Percentiles rank a stretch among this genome's conserved stretches.
These are phyloP conservation scores for Pseudogymnoascus sp. DNA, from an alignment of 2,329 filamentous ascomycete genomes.

Conservation along the genomic window DNA sequence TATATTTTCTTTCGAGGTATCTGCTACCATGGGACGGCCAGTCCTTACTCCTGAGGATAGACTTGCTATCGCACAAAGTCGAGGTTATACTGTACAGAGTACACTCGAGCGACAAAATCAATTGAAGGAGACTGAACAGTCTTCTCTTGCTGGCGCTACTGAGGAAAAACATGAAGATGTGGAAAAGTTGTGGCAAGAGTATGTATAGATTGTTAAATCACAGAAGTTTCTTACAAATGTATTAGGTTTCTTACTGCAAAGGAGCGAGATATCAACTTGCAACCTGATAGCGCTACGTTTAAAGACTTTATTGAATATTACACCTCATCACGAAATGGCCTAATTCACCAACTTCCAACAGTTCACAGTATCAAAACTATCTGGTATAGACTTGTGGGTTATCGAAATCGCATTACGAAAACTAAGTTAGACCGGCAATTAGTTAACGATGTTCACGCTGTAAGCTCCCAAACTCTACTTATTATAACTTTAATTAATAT, in stretches of 20 bases:
- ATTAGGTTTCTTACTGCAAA: not conserved
- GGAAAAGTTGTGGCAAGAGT: not conserved
- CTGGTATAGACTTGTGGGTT: not conserved
- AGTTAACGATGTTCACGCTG: not conserved
- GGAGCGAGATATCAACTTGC: not conserved
- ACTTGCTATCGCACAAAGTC: not conserved
- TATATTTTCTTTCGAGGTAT: not conserved
- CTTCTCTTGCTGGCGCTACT: conserved; percentile 7
- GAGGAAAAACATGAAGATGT: not conserved
- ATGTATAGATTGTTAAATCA: not conserved
- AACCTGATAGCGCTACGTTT: not conserved
- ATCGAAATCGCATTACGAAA: not conserved
- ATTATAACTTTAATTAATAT: not conserved
- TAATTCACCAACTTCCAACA: not conserved
- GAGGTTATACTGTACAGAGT: not conserved
- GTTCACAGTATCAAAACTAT: not conserved
- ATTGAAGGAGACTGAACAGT: not conserved
- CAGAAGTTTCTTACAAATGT: not conserved
- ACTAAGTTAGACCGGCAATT: not conserved
- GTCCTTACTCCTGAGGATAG: not conserved
- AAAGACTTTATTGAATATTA: conserved; percentile 12
- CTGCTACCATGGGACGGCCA: not conserved
- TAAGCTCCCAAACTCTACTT: not conserved
- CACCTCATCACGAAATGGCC: conserved; percentile 6
- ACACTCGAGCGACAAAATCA: not conserved